These are phyloP conservation scores for Lactarius tabidus DNA, from an alignment of 768 basidiomycete genomes.

Conservation along the genomic window DNA sequence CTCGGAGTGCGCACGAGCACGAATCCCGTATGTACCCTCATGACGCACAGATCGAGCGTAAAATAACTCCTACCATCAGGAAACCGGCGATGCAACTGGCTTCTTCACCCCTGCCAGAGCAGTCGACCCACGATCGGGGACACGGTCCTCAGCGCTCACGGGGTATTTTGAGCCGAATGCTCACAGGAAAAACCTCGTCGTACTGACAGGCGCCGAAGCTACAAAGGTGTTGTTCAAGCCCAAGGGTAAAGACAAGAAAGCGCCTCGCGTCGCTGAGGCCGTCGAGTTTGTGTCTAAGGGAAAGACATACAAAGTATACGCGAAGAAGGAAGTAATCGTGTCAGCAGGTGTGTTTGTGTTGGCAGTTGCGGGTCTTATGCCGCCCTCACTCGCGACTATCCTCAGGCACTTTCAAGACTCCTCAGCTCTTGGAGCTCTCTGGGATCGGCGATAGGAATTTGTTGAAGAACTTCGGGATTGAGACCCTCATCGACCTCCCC, in stretches of 20 bases:
- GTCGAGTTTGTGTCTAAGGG: constrained; percentile 34
- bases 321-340: constrained; percentile 42
- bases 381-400: background rate
- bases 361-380: too few species aligned
- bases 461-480: constrained; percentile 34
- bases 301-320: constrained; percentile 32
- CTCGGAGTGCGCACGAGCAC: constrained; percentile 17
- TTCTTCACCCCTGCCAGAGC: constrained; percentile 24
- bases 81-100: constrained; percentile 21
- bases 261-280: constrained; percentile 31
- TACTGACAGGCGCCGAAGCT: constrained; percentile 22
- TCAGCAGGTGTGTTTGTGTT: constrained; percentile 26
- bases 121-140: constrained; percentile 23
- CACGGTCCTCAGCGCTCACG: constrained; percentile 23
- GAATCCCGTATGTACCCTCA: constrained; percentile 16
- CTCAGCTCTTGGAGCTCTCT: constrained; percentile 31
- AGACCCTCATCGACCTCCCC: constrained; percentile 39
- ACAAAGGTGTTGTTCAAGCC: constrained; percentile 18
- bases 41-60: background rate
- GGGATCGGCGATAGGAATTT: constrained; percentile 38
- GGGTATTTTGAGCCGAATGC: constrained; percentile 23
- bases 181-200: constrained; percentile 20
- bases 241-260: constrained; percentile 1
- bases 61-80: background rate
- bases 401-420: constrained; percentile 37